Conservation (phyloP, 2,329 filamentous ascomycete species). For the Aspergillus candidus region DNA sequence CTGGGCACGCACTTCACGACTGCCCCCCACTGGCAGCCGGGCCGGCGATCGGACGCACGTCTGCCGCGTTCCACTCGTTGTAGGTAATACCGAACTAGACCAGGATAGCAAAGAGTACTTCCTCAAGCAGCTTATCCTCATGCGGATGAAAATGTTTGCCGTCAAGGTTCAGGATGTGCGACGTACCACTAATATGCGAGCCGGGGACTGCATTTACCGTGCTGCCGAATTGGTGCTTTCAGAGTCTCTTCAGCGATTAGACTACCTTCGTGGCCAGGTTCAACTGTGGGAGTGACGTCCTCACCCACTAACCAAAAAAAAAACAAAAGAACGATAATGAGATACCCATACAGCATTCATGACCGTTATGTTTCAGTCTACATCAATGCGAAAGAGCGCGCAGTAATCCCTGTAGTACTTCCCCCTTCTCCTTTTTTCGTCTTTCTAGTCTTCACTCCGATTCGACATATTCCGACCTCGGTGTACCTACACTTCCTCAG, state of each 20-base stretch:
- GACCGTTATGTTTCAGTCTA: neutral
- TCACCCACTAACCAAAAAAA: neutral
- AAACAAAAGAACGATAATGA: neutral
- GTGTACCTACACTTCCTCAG: no score
- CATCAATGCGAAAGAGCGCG: neutral
- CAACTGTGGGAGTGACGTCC: slow-evolving; percentile 2
- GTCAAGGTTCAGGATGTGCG: slow-evolving; percentile 3
- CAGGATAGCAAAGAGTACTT: slow-evolving; percentile 6
- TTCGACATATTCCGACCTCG: no score
- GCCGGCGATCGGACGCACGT: neutral
- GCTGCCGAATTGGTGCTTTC: slow-evolving; percentile 3
- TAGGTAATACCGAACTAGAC: neutral
- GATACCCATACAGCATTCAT: neutral
- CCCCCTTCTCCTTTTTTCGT: no score
- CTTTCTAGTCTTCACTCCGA: no score
- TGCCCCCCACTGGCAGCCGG: neutral
- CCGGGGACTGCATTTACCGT: slow-evolving; percentile 3
- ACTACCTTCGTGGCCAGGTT: slow-evolving; percentile 5
- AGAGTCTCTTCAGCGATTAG: slow-evolving; percentile 3
- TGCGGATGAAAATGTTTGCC: slow-evolving; percentile 5
- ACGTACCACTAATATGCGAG: neutral
- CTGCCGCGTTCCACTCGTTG: slow-evolving; percentile 2
- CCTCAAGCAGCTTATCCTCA: slow-evolving; percentile 3
- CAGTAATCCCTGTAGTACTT: no score
- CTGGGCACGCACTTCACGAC: neutral